Percentiles rank a stretch among this genome's conserved stretches.
phyloP scores from a whole-genome alignment of 306 rosid genomes.

The Pachyrhizus erosus region DNA sequence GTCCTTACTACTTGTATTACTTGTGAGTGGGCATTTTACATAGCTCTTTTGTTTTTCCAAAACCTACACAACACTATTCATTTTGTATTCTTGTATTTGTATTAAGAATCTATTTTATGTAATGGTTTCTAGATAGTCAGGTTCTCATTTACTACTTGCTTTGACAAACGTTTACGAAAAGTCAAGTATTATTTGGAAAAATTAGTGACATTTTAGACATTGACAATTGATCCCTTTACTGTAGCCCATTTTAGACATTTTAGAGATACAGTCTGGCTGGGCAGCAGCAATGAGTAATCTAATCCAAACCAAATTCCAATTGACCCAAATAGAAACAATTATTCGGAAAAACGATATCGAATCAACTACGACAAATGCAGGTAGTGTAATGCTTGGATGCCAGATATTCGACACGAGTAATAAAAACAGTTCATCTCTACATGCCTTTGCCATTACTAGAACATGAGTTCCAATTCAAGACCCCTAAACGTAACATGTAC shows the following conservation, averaged over 20 bases:
- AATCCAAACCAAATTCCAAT: background rate
- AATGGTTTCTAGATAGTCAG: too few species aligned
- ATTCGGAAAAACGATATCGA: background rate
- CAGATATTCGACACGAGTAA: background rate
- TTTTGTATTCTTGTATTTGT: background rate
- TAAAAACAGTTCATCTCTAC: background rate
- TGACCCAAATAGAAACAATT: background rate
- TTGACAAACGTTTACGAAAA: too few species aligned
- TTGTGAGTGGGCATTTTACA: background rate
- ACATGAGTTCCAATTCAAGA: conserved; percentile 4
- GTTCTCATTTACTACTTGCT: too few species aligned
- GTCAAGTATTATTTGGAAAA: too few species aligned
- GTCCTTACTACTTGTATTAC: background rate
- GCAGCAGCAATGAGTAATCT: too few species aligned
- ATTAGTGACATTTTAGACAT: too few species aligned
- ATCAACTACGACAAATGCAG: background rate
- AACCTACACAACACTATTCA: background rate
- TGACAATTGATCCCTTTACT: too few species aligned
- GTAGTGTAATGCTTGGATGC: background rate
- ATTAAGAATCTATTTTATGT: background rate
- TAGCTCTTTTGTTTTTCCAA: background rate
- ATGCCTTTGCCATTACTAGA: background rate
- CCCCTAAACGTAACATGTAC: conserved; percentile 22
- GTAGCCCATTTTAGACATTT: too few species aligned
- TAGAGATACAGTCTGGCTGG: too few species aligned